phyloP scores from a whole-genome alignment of 2,329 filamentous ascomycete species.

The Chalaropsis ovoidea region DNA sequence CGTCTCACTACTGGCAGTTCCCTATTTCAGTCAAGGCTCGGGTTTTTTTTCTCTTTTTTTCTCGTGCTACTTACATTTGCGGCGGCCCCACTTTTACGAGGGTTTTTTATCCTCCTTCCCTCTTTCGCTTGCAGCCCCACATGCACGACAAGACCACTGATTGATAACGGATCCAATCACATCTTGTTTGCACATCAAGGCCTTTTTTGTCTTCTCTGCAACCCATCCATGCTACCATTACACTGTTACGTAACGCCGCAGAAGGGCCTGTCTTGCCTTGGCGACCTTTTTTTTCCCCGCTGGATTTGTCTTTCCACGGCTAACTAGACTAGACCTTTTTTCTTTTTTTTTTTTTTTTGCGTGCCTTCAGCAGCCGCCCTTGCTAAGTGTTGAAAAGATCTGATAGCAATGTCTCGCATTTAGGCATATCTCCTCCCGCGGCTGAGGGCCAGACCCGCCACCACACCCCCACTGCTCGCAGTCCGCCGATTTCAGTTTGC shows the following conservation, averaged over 20 bases:
- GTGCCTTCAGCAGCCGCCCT: too few relatives aligned
- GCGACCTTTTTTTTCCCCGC: not conserved
- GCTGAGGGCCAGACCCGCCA: too few relatives aligned
- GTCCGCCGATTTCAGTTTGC: not conserved
- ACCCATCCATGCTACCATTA: not conserved
- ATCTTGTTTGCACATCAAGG: not conserved
- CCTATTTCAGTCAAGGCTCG: not conserved
- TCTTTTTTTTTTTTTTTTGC: too few relatives aligned
- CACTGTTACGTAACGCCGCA: not conserved
- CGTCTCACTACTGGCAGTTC: not conserved
- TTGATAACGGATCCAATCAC: slow-evolving; percentile 18
- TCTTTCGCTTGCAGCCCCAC: slow-evolving; percentile 32
- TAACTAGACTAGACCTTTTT: too few relatives aligned
- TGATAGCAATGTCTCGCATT: not conserved
- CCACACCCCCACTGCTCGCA: not conserved
- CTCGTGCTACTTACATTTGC: not conserved
- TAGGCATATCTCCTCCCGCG: too few relatives aligned
- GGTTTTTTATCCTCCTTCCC: slow-evolving; percentile 29
- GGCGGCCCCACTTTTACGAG: not conserved
- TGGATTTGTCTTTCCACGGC: not conserved
- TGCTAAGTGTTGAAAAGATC: not conserved
- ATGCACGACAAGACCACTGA: slow-evolving; percentile 7
- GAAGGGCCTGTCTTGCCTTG: not conserved
- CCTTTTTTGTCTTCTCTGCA: not conserved
- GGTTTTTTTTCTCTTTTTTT: too few relatives aligned